Conservation (phyloP, 2,329 filamentous ascomycete genomes). For the Periconia sp. region DNA sequence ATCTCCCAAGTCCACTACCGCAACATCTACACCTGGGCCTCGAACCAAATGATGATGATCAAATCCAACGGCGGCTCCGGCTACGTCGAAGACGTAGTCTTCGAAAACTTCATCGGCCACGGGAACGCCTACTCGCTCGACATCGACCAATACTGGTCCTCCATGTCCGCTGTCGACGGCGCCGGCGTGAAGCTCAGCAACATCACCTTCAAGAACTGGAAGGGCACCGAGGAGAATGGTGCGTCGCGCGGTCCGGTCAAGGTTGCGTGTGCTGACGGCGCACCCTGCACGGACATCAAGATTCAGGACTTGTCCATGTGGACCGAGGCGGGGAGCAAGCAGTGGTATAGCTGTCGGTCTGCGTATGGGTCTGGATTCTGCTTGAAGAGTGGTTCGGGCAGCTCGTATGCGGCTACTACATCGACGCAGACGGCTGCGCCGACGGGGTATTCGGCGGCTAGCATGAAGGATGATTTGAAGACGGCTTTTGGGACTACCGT, state of each 20-base stretch:
- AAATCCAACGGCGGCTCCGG: constrained; percentile 66
- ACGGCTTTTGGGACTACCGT: constrained; percentile 36
- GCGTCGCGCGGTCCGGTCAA: constrained; percentile 59
- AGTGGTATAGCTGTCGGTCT: constrained; percentile 55
- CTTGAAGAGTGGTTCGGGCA: constrained; percentile 43
- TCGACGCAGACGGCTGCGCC: constrained; percentile 44
- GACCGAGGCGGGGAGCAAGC: constrained; percentile 54
- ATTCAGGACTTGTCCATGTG: constrained; percentile 61
- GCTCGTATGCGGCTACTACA: constrained; percentile 41
- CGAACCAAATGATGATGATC: constrained; percentile 69
- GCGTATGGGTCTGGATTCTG: constrained; percentile 58
- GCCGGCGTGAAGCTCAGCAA: constrained; percentile 60
- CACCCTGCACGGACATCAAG: constrained; percentile 60
- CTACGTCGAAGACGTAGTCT: constrained; percentile 56
- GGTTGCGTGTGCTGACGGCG: constrained; percentile 56
- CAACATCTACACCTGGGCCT: constrained; percentile 65
- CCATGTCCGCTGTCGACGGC: constrained; percentile 50
- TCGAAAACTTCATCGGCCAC: constrained; percentile 67
- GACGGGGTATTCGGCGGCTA: constrained; percentile 45
- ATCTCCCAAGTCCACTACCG: constrained; percentile 61
- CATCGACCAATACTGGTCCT: constrained; percentile 61
- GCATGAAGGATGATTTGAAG: constrained; percentile 42
- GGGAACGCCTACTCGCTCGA: constrained; percentile 64
- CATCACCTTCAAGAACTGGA: constrained; percentile 63
- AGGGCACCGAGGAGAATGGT: constrained; percentile 59